These are phyloP conservation scores for Astrothelium macrocarpum DNA, from an alignment of 495 filamentous ascomycete genomes.

Conservation along the genomic window DNA sequence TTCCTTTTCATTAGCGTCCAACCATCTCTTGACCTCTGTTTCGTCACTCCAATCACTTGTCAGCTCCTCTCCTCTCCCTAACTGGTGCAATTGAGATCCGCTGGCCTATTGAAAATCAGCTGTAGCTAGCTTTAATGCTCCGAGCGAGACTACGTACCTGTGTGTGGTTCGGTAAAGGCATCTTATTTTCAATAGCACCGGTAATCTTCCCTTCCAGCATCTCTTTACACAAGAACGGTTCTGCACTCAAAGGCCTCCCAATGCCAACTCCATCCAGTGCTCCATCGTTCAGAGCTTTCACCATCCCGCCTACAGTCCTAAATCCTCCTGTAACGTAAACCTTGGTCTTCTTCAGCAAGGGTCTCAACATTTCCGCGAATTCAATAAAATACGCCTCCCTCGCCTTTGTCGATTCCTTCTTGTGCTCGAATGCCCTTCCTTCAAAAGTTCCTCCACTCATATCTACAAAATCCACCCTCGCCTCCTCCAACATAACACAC, in stretches of 20 bases:
- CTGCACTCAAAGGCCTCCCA: constrained; percentile 43
- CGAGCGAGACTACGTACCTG: constrained; percentile 33
- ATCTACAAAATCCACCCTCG: constrained; percentile 54
- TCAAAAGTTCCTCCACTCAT: constrained; percentile 58
- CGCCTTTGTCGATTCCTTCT: constrained; percentile 44
- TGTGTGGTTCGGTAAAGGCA: constrained; percentile 20
- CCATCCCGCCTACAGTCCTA: constrained; percentile 50
- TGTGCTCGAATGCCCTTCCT: constrained; percentile 42
- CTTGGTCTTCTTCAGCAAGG: constrained; percentile 43
- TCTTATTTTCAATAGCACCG: constrained; percentile 33
- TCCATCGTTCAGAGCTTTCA: constrained; percentile 35
- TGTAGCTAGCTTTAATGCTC: constrained; percentile 33
- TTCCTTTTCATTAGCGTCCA: constrained; percentile 33
- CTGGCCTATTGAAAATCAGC: constrained; percentile 33
- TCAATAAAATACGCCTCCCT: constrained; percentile 59
- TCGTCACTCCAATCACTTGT: constrained; percentile 40
- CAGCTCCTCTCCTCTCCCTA: constrained; percentile 41
- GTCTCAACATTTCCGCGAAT: constrained; percentile 50
- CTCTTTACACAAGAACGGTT: constrained; percentile 41
- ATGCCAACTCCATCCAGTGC: constrained; percentile 49
- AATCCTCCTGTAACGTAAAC: constrained; percentile 55
- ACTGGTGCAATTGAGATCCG: constrained; percentile 39
- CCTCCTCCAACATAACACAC: constrained; percentile 44
- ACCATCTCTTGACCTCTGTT: constrained; percentile 29
- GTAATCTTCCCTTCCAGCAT: constrained; percentile 40